These are phyloP conservation scores for Talaromyces marneffei DNA, from an alignment of 2,329 filamentous ascomycete species.

Conservation along the genomic window DNA sequence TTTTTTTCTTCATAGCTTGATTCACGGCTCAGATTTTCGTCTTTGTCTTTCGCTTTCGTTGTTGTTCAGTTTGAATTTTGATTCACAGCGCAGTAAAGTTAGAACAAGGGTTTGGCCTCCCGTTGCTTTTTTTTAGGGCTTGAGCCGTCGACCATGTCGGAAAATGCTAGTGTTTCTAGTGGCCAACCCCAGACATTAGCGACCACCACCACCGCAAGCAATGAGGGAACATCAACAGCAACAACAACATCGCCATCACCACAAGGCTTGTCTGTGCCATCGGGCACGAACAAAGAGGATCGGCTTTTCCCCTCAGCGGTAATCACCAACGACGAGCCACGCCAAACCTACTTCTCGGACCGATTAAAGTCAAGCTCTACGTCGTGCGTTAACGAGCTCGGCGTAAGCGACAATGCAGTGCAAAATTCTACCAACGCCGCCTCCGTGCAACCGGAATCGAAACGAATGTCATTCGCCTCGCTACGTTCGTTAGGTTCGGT, in stretches of 20 bases:
- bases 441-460: slow-evolving; percentile 39
- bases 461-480: slow-evolving; percentile 68
- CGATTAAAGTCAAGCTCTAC: slow-evolving; percentile 2
- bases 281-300: neutral
- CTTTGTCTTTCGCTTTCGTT: neutral
- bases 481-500: slow-evolving; percentile 53
- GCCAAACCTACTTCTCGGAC: neutral
- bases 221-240: slow-evolving; percentile 1
- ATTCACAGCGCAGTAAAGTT: neutral
- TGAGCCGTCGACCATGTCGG: slow-evolving; percentile 10
- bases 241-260: neutral
- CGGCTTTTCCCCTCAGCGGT: neutral
- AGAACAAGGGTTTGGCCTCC: neutral
- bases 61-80: neutral
- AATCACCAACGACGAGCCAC: slow-evolving; percentile 6
- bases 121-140: slow-evolving; percentile 6
- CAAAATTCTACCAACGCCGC: neutral
- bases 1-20: neutral
- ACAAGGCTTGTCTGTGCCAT: neutral
- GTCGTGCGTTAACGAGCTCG: slow-evolving; percentile 11
- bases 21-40: too few relatives aligned
- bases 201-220: neutral
- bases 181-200: slow-evolving; percentile 1
- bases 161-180: slow-evolving; percentile 11
- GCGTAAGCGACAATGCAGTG: slow-evolving; percentile 6